These are phyloP conservation scores for Forsythia suspensa DNA, from an alignment of 257 asterid genomes.

Conservation along the genomic window DNA sequence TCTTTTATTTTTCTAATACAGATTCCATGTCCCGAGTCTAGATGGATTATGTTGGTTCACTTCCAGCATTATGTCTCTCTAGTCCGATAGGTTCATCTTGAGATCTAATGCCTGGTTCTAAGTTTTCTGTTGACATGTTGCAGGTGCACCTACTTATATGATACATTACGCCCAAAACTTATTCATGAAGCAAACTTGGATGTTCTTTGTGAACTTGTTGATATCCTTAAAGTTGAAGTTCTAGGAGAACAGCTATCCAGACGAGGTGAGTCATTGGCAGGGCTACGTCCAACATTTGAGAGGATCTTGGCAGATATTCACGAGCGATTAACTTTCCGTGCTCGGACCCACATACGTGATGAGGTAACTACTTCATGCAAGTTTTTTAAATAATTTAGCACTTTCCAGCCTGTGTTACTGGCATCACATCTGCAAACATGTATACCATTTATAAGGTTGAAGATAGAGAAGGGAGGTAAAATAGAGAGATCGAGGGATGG, in stretches of 20 bases:
- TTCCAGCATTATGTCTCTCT: not conserved
- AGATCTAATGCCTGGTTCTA: slow-evolving; percentile 21
- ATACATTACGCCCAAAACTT: slow-evolving; percentile 89
- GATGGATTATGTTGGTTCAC: not conserved
- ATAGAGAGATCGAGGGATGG: not conserved
- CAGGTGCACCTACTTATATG: slow-evolving; percentile 96
- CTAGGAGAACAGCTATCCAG: slow-evolving; percentile 86
- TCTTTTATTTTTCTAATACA: slow-evolving; percentile 4
- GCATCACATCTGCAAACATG: slow-evolving; percentile 5
- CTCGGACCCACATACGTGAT: slow-evolving; percentile 91
- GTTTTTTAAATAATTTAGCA: slow-evolving; percentile 5
- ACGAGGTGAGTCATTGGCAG: slow-evolving; percentile 87
- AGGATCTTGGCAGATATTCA: slow-evolving; percentile 96
- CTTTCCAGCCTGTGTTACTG: slow-evolving; percentile 15
- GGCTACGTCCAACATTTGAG: slow-evolving; percentile 85
- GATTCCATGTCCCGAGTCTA: not conserved
- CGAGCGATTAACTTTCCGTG: slow-evolving; percentile 94
- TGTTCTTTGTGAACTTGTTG: slow-evolving; percentile 92
- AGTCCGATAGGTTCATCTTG: slow-evolving; percentile 20
- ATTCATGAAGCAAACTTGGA: slow-evolving; percentile 97
- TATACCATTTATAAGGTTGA: not conserved
- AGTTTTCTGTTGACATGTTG: slow-evolving; percentile 28
- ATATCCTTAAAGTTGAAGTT: slow-evolving; percentile 92
- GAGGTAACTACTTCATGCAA: slow-evolving; percentile 58
- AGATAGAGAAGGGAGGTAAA: not conserved